phyloP scores from a whole-genome alignment of 2,329 filamentous ascomycete species.

The Mariannaea elegans region DNA sequence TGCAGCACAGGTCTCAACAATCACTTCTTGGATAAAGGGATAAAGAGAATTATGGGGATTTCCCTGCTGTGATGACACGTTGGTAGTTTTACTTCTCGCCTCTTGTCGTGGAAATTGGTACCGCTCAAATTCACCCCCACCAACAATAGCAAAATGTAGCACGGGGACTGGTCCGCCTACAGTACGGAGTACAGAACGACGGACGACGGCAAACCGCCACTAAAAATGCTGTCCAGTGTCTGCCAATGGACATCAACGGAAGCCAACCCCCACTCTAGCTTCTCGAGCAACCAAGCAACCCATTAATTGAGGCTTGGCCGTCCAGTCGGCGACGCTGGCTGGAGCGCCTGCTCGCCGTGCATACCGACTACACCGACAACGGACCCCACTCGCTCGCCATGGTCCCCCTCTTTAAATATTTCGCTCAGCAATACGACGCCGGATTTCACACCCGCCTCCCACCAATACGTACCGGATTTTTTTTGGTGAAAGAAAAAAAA shows the following conservation, averaged over 20 bases:
- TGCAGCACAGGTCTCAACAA: neutral
- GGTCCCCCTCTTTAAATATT: neutral
- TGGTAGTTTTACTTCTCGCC: slow-evolving; percentile 6
- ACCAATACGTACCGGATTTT: neutral
- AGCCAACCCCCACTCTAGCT: slow-evolving; percentile 2
- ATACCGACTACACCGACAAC: slow-evolving; percentile 16
- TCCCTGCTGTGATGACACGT: slow-evolving; percentile 23
- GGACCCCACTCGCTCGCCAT: slow-evolving; percentile 18
- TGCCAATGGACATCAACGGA: neutral
- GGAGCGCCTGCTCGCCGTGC: slow-evolving; percentile 11
- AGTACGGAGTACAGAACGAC: neutral
- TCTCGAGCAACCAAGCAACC: neutral
- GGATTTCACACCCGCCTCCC: slow-evolving; percentile 1
- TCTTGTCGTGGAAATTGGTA: slow-evolving; percentile 1
- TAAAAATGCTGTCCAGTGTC: neutral
- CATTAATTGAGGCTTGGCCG: neutral
- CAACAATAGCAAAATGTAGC: neutral
- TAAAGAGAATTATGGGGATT: slow-evolving; percentile 17
- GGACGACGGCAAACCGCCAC: neutral
- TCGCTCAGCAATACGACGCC: neutral
- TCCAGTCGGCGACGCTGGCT: slow-evolving; percentile 2
- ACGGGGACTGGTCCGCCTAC: neutral
- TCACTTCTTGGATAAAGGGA: neutral
- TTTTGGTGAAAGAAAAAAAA: too few relatives aligned
- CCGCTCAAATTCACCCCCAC: slow-evolving; percentile 9